Evolutionary conservation across 1,139 yeast species (phyloP).

Genomic region (Protomyces arabidopsidicola): DNA sequence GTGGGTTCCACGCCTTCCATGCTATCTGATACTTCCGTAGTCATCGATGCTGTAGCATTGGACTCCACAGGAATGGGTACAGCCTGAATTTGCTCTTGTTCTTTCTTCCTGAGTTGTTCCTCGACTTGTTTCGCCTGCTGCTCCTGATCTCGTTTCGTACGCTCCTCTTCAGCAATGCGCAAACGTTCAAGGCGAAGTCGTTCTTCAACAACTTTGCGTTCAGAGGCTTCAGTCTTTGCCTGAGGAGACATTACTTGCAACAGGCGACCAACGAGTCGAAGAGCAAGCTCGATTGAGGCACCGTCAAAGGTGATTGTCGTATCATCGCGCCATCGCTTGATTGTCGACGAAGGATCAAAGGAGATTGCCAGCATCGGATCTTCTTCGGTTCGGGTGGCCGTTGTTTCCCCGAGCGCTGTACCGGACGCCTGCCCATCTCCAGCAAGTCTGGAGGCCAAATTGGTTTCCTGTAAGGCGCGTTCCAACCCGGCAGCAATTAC

Average conservation of each 20-base stretch:
- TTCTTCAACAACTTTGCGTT: slow-evolving; percentile 36
- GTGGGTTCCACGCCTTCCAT: slow-evolving; percentile 28
- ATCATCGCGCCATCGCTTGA: slow-evolving; percentile 67
- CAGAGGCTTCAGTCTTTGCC: slow-evolving; percentile 37
- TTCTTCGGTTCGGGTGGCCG: slow-evolving; percentile 19
- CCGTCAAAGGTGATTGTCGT: slow-evolving; percentile 50
- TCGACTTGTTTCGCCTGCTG: slow-evolving; percentile 27
- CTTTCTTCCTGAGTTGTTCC: slow-evolving; percentile 43
- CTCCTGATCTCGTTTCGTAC: slow-evolving; percentile 32
- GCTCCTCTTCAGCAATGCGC: slow-evolving; percentile 37
- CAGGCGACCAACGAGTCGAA: slow-evolving; percentile 51
- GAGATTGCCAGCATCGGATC: slow-evolving; percentile 34
- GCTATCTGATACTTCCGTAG: slow-evolving; percentile 10
- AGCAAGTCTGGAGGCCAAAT: too few relatives aligned
- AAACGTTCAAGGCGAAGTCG: slow-evolving; percentile 42
- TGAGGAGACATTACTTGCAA: slow-evolving; percentile 41
- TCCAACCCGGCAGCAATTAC: slow-evolving; percentile 30
- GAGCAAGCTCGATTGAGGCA: slow-evolving; percentile 43
- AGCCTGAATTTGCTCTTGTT: slow-evolving; percentile 37
- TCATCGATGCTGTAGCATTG: slow-evolving; percentile 29
- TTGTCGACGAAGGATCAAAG: slow-evolving; percentile 50
- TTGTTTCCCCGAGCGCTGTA: not conserved
- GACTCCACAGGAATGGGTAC: slow-evolving; percentile 37
- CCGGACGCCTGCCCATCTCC: not conserved
- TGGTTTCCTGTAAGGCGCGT: slow-evolving; percentile 2